Percentiles rank a stretch among this genome's conserved stretches.
These are phyloP conservation scores for Balakata baccata DNA, from an alignment of 345 rosid genomes.

Conservation along the genomic window DNA sequence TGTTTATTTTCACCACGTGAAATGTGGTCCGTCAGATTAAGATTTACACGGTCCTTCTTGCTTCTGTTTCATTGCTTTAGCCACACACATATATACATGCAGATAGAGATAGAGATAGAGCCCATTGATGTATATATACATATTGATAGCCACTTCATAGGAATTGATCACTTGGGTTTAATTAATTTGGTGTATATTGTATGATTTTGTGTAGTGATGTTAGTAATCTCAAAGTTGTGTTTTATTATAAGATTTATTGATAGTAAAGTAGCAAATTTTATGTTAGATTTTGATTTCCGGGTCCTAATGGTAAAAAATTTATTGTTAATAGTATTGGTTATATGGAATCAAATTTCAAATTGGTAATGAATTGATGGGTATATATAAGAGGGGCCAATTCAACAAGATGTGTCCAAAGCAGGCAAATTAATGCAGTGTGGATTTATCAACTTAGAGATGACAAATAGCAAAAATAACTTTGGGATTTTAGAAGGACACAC, in stretches of 20 bases:
- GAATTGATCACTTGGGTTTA: too few relatives aligned
- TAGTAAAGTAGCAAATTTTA: too few relatives aligned
- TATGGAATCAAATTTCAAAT: neutral
- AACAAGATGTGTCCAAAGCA: conserved; percentile 8
- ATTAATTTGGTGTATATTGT: too few relatives aligned
- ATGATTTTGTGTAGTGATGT: too few relatives aligned
- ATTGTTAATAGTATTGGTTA: neutral
- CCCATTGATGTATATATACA: too few relatives aligned
- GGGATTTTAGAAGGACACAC: conserved; percentile 29
- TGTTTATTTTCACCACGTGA: conserved; percentile 20
- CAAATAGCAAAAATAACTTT: neutral
- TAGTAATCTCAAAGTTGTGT: too few relatives aligned
- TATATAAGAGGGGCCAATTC: neutral
- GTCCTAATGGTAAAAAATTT: too few relatives aligned
- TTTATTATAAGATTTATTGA: too few relatives aligned
- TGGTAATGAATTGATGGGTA: neutral
- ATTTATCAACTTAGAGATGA: neutral
- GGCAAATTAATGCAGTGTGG: conserved; percentile 7
- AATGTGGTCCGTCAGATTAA: conserved; percentile 15
- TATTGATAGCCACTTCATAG: too few relatives aligned
- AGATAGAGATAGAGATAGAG: too few relatives aligned
- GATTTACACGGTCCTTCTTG: conserved; percentile 13
- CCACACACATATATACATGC: too few relatives aligned
- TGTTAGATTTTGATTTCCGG: too few relatives aligned
- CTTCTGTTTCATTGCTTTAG: conserved; percentile 15